Conservation (phyloP, 75 land plant species). For the Adiantum capillusveneris region DNA sequence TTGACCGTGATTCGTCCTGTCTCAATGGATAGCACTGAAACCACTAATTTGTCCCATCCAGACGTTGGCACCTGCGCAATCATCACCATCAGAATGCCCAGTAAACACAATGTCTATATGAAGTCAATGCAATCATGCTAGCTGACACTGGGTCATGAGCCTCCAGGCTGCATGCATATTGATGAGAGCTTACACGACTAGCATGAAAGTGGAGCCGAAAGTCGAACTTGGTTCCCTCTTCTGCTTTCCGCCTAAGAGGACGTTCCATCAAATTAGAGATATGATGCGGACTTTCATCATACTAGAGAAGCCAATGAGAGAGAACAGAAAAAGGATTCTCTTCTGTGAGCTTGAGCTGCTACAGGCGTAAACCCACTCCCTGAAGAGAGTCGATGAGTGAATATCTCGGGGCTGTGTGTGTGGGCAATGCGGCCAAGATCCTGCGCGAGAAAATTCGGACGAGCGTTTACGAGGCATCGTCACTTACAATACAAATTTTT, state of each 20-base stretch:
- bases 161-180: neutral
- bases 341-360: too few species aligned
- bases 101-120: neutral
- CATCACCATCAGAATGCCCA: neutral
- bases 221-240: neutral
- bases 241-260: neutral
- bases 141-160: neutral
- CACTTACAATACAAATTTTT: too few species aligned
- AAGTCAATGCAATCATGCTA: neutral
- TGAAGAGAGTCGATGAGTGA: too few species aligned
- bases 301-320: too few species aligned
- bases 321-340: too few species aligned
- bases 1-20: conserved; percentile 52
- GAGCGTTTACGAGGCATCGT: too few species aligned
- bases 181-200: neutral
- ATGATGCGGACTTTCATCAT: too few species aligned
- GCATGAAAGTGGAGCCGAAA: neutral
- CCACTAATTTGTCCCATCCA: conserved; percentile 67
- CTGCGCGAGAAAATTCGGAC: too few species aligned
- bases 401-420: too few species aligned
- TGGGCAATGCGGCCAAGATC: too few species aligned
- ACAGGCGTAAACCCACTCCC: too few species aligned
- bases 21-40: conserved; percentile 44
- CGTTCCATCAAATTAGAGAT: too few species aligned
- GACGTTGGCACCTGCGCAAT: conserved; percentile 48